Percentiles rank a stretch among this genome's conserved stretches.
Conservation (phyloP, 495 filamentous ascomycete species). For the Penicillium paxilli region DNA sequence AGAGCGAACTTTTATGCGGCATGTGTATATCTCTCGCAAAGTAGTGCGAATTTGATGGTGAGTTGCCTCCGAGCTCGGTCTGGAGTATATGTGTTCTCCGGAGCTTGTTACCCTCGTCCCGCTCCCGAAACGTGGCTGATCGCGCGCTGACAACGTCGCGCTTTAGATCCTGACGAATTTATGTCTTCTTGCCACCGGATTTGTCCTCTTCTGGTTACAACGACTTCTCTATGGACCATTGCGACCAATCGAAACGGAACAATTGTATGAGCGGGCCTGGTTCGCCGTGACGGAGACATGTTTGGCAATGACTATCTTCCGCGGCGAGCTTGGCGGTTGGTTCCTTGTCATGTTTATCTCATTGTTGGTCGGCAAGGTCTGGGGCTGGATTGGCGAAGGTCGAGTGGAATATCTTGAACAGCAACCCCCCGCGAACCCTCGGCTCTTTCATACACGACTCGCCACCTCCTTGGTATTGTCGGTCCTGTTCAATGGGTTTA, state of each 20-base stretch:
- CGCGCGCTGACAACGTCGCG: slow-evolving; percentile 1
- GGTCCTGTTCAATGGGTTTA: slow-evolving; percentile 69
- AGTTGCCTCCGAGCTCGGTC: not conserved
- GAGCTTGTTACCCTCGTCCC: not conserved
- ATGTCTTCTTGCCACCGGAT: slow-evolving; percentile 71
- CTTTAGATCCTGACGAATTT: slow-evolving; percentile 84
- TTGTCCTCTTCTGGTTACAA: slow-evolving; percentile 82
- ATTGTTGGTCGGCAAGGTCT: slow-evolving; percentile 91
- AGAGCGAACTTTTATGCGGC: slow-evolving; percentile 97
- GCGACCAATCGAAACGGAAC: slow-evolving; percentile 91
- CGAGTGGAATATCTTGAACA: slow-evolving; percentile 93
- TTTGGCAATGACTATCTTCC: slow-evolving; percentile 98
- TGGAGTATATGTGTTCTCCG: no score
- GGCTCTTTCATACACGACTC: slow-evolving; percentile 84
- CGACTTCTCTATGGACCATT: slow-evolving; percentile 88
- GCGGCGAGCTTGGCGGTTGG: slow-evolving; percentile 89
- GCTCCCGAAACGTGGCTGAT: slow-evolving; percentile 3
- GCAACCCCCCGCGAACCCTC: slow-evolving; percentile 87
- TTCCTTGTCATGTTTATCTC: slow-evolving; percentile 95
- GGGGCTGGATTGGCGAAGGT: slow-evolving; percentile 96
- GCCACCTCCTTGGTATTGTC: slow-evolving; percentile 76
- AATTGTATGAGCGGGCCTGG: slow-evolving; percentile 96
- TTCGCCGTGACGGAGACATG: slow-evolving; percentile 96
- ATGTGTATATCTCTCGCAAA: slow-evolving; percentile 93
- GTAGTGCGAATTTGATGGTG: slow-evolving; percentile 92